A percentile compares a stretch with the other conserved stretches of the same genome.
Evolutionary conservation across 2,329 filamentous ascomycete species (phyloP).

Genomic region (Colletotrichum orbiculare): DNA sequence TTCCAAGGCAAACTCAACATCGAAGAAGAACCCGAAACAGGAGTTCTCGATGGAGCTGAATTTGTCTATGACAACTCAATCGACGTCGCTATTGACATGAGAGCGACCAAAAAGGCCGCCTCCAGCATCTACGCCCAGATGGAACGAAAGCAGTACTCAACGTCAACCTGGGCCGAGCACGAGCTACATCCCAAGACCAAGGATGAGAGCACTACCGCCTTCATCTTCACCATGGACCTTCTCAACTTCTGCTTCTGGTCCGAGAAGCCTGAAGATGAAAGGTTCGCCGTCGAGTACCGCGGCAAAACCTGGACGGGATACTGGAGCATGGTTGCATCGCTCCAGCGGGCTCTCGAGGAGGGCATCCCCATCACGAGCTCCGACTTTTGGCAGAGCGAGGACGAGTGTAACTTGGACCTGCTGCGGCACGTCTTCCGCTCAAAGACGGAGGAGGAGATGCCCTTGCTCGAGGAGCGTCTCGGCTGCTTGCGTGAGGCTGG

Average conservation of each 20-base stretch:
- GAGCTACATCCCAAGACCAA: constrained; percentile 88
- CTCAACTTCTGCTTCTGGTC: constrained; percentile 99
- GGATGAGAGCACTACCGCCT: constrained; percentile 83
- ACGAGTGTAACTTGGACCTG: constrained; percentile 79
- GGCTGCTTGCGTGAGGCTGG: constrained; percentile 86
- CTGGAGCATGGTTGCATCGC: constrained; percentile 88
- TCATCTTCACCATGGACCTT: constrained; percentile 97
- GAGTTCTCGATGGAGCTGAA: constrained; percentile 84
- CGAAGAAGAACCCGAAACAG: constrained; percentile 76
- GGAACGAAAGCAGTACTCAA: constrained; percentile 85
- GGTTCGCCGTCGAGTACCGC: constrained; percentile 85
- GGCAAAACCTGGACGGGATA: constrained; percentile 92
- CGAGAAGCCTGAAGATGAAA: constrained; percentile 72
- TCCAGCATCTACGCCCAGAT: constrained; percentile 83
- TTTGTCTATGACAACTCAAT: constrained; percentile 92
- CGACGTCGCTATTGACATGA: constrained; percentile 89
- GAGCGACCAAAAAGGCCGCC: constrained; percentile 84
- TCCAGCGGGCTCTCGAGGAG: constrained; percentile 91
- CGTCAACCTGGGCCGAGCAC: constrained; percentile 86
- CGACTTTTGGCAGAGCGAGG: constrained; percentile 84
- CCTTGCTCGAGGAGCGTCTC: constrained; percentile 82
- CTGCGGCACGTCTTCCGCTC: constrained; percentile 86
- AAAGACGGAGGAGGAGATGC: constrained; percentile 86
- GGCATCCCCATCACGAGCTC: constrained; percentile 91
- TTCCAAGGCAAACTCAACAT: constrained; percentile 69